Evolutionary conservation across 129 eudicot species (phyloP).

Genomic region (Flaveria ramosissima): DNA sequence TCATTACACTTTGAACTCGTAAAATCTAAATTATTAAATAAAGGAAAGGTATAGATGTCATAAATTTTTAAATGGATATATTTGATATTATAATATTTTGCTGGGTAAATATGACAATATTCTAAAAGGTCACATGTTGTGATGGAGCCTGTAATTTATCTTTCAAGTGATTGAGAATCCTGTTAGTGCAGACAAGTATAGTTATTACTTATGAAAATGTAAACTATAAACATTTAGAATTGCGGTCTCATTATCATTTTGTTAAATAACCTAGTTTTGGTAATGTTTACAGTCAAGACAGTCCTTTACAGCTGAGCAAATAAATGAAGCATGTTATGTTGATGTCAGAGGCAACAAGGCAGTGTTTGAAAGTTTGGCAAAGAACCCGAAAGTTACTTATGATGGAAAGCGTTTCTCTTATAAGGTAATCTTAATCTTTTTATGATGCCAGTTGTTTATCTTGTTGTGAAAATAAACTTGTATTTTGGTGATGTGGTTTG

Average conservation of each 20-base stretch:
- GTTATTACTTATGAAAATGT: not conserved
- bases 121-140: not conserved
- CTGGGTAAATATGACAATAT: not conserved
- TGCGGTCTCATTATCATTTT: not conserved
- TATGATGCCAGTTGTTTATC: not conserved
- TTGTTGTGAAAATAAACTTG: not conserved
- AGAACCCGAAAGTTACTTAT: conserved; percentile 71
- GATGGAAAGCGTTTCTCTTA: conserved; percentile 77
- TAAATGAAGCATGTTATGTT: conserved; percentile 58
- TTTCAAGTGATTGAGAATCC: not conserved
- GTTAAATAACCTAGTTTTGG: conserved; percentile 14
- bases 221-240: not conserved
- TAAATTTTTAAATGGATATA: not conserved
- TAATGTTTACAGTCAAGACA: conserved; percentile 47
- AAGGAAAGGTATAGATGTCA: not conserved
- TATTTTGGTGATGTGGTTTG: conserved; percentile 6
- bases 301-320: conserved; percentile 59
- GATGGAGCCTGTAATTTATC: not conserved
- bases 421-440: conserved; percentile 54
- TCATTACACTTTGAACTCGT: not conserved
- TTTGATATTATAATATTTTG: not conserved
- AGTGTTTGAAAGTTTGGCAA: conserved; percentile 84
- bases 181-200: not conserved
- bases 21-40: not conserved
- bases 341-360: conserved; percentile 74